Conservation (phyloP, 1,284 basidiomycete genomes). For the Apiotrichum akiyoshidainum region DNA sequence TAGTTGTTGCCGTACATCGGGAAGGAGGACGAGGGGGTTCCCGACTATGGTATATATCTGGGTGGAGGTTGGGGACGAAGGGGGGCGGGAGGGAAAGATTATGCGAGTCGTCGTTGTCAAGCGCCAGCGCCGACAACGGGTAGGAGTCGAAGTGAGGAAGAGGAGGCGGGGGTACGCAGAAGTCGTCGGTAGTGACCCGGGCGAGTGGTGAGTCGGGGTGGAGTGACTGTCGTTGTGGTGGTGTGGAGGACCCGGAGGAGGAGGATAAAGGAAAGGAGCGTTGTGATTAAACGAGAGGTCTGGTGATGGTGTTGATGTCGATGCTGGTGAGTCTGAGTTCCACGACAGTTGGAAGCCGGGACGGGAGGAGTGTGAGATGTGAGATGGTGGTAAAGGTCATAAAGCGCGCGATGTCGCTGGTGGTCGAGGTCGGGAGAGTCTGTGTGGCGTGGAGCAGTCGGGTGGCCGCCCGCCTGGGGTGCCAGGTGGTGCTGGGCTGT, state of each 20-base stretch:
- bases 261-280: background rate
- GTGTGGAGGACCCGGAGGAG: background rate
- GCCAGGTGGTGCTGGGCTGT: no score
- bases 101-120: background rate
- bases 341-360: background rate
- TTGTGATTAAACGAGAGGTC: background rate
- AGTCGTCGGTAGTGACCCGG: background rate
- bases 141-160: background rate
- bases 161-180: background rate
- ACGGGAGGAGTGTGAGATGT: background rate
- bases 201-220: background rate
- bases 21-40: background rate
- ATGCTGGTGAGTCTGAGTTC: background rate
- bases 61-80: background rate
- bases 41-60: background rate
- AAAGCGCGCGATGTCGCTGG: no score
- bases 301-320: background rate
- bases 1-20: conserved; percentile 2
- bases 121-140: background rate
- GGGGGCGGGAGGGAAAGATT: background rate
- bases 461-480: no score
- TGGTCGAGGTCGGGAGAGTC: no score
- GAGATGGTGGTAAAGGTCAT: background rate
- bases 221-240: background rate
- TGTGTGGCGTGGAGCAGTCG: no score